Base-by-base conservation (phyloP, 345 rosid genomes). In the Litchi chinensis region DNA sequence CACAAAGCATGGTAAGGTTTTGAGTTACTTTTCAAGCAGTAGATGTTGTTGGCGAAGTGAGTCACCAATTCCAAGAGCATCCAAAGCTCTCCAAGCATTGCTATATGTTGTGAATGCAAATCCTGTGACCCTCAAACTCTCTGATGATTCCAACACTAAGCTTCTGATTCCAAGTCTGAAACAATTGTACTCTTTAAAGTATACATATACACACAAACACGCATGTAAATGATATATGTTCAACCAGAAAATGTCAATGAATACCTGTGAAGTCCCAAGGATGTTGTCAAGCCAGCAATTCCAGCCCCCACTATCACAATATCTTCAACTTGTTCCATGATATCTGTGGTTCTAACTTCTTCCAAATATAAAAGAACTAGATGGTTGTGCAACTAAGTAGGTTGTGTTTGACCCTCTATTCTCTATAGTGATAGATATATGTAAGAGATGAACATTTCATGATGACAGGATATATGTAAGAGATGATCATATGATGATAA, bases 41-140 rank as follows among this genome's bases (percentile, higher is more conserved):
- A 28, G 37, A 76, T 91, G 93, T 32, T 79, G 83, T 56, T 37
- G 63, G 8, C 93, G 93, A 48, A 93, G 73, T 8, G 79, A 75
- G 28, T 91, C 76, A 15, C 87, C 89, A 4, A 92, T 69, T 63
- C 93, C 93, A 19, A 88, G 48, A 60, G 87, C 92, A 73, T 91
- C 98, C 80, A 92, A 79, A 48, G 95, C 95, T 77, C 79, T 92
- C 98, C 95, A 91, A 72, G 90, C 96, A 65, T 93, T 93, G 48
- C 81, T 65, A 91, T 88, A 94, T 18, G 63, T 79, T 0, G 82
- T 13, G 4, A 92, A 63, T 2, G 93, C 93, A 76, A 89, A 91
- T 43, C 96, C 96, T 6, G 88, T 76, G 21, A 54, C 79, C 78
- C 96, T 89, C 78, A 95, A 84, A 13, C 5, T 62, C 1, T 87